Base-by-base conservation (phyloP, 2,329 filamentous ascomycete species). In the Blumeria graminis region DNA sequence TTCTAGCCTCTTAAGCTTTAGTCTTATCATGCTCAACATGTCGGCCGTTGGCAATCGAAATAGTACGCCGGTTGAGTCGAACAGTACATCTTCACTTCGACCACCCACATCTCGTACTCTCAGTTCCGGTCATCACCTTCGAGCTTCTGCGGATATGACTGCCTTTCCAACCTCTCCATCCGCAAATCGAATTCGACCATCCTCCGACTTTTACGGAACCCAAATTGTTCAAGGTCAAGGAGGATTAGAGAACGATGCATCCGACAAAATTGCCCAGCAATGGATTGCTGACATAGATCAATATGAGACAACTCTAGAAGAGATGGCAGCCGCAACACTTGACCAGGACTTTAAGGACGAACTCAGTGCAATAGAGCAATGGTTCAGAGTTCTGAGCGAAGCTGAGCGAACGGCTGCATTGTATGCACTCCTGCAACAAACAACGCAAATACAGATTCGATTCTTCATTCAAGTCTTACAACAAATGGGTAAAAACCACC, bases 331-430 rank as follows among this genome's bases (percentile, higher is more conserved):
- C 35, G 92, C 92, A 33, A 96, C 92, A n/a, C 74, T 96, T 56
- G 92, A 98, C 68, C 92, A 98, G 72, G 92, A 98, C 68, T 98
- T 98, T 75, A 98, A 98, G 73, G 92, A 96, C 70, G 92, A 98
- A 70, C 78, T 98, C 59, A 95, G 88, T 68, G 92, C 92, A 63
- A 98, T 98, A 66, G 92, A 98, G 72, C 92, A 98, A 74, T 98
- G 92, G 92, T 98, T 98, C 70, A 84, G 89, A 60, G 92, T 98
- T 56, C 74, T 98, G 61, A 96, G 90, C 66, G 92, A 96, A 71
- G 89, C 92, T 33, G 92, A 98, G 71, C 79, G 92, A 60, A 98
- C 92, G 18, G 92, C 92, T 60, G 92, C 92, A 53, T 72, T 96
- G 58, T 98, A 98, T 69, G 90, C 92, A 59, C 74, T 98, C 63